Evolutionary conservation across 202 grass and related monocot species (phyloP).

Genomic region (Zizania palustris): DNA sequence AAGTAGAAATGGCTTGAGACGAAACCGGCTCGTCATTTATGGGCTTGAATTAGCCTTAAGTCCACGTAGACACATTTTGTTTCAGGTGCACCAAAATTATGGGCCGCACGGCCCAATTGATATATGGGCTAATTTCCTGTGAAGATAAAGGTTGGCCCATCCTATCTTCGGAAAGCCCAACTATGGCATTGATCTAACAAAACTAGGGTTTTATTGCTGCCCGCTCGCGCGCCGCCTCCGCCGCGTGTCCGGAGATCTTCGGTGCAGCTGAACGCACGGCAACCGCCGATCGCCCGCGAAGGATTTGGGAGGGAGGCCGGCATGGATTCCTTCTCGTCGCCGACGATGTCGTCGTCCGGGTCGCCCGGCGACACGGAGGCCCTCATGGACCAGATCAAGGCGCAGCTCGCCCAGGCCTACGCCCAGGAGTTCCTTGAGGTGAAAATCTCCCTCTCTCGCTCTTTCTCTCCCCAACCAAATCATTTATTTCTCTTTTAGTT

Average conservation of each 20-base stretch:
- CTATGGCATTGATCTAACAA: not conserved
- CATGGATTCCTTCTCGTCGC: constrained; percentile 84
- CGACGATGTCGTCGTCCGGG: constrained; percentile 53
- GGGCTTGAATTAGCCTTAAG: too few species aligned
- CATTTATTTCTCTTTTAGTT: not conserved
- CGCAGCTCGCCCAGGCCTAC: constrained; percentile 77
- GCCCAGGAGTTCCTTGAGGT: constrained; percentile 84
- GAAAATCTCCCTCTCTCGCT: not conserved
- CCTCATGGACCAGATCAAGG: constrained; percentile 81
- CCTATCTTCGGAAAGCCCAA: not conserved
- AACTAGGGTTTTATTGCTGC: constrained; percentile 40
- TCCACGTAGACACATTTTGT: not conserved
- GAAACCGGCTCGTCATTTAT: not conserved
- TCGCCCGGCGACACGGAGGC: constrained; percentile 48
- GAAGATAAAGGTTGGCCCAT: not conserved
- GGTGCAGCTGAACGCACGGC: not conserved
- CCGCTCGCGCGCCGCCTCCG: constrained; percentile 24
- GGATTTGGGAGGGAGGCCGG: constrained; percentile 34
- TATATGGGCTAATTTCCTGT: not conserved
- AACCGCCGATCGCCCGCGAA: not conserved
- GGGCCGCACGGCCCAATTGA: not conserved
- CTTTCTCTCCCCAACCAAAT: not conserved
- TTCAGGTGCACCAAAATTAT: too few species aligned
- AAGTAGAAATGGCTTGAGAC: too few species aligned
- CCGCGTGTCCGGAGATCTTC: constrained; percentile 1